Evolutionary conservation across 495 filamentous ascomycete species (phyloP).

Genomic region (Hyaloscypha bicolor): DNA sequence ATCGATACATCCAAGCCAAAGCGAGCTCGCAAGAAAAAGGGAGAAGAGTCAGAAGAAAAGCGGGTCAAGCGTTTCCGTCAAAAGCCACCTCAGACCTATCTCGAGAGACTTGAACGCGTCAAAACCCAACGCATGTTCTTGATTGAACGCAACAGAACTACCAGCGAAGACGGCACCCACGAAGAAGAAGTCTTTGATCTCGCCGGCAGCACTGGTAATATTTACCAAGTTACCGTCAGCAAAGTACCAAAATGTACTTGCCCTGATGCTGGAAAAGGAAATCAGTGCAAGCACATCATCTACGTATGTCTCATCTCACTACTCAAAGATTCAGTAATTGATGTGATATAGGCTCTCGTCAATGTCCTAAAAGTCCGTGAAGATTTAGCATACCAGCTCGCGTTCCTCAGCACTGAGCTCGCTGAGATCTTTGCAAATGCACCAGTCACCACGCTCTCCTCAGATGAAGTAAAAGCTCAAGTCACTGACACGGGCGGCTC

Average conservation of each 20-base stretch:
- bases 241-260: constrained; percentile 68
- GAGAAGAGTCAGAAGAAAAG: constrained; percentile 25
- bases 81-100: constrained; percentile 18
- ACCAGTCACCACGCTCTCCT: constrained; percentile 38
- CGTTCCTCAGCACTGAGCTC: constrained; percentile 68
- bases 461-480: background rate
- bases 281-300: constrained; percentile 69
- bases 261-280: constrained; percentile 60
- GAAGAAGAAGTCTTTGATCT: constrained; percentile 61
- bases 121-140: constrained; percentile 32
- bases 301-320: constrained; percentile 22
- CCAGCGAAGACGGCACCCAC: constrained; percentile 18
- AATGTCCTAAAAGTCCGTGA: constrained; percentile 60
- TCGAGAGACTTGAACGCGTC: constrained; percentile 27
- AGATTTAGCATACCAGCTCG: constrained; percentile 66
- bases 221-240: constrained; percentile 60
- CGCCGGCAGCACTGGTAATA: constrained; percentile 74
- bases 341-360: constrained; percentile 49
- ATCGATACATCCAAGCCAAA: constrained; percentile 2
- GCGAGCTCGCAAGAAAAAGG: constrained; percentile 13
- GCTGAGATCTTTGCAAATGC: constrained; percentile 59
- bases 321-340: background rate
- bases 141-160: constrained; percentile 25
- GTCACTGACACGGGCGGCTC: constrained; percentile 24
- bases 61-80: constrained; percentile 21